Conservation (phyloP, 2,329 filamentous ascomycete species). For the Penicillium sp. region DNA sequence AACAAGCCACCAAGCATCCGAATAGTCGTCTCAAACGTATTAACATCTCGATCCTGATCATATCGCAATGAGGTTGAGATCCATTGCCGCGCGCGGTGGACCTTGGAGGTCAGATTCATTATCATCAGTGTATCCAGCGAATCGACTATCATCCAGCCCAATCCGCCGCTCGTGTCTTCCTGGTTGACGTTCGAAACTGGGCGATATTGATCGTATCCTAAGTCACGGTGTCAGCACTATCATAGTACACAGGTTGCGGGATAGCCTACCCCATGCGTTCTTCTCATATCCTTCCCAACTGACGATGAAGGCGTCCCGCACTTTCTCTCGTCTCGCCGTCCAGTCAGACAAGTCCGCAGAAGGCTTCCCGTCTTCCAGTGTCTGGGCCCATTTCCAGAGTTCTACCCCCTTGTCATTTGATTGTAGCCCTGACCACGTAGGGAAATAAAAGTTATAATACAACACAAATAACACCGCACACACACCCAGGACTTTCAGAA, state of each 20-base stretch:
- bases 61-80: conserved; percentile 77
- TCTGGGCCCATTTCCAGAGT: conserved; percentile 59
- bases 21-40: conserved; percentile 96
- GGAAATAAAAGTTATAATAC: conserved; percentile 51
- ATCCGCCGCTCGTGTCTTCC: conserved; percentile 82
- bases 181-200: conserved; percentile 75
- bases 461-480: conserved; percentile 62
- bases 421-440: conserved; percentile 20
- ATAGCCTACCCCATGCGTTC: conserved; percentile 82
- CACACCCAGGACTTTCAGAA: conserved; percentile 56
- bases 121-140: conserved; percentile 94
- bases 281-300: conserved; percentile 93
- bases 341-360: conserved; percentile 61
- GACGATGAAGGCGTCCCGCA: conserved; percentile 83
- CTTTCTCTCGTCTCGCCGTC: conserved; percentile 72
- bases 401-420: conserved; percentile 40
- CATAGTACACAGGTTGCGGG: background rate
- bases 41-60: conserved; percentile 92
- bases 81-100: conserved; percentile 86
- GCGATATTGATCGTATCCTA: conserved; percentile 70
- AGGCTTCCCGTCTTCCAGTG: conserved; percentile 46
- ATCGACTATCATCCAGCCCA: conserved; percentile 99
- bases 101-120: conserved; percentile 89
- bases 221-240: background rate
- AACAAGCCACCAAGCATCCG: conserved; percentile 93